Evolutionary conservation across 176 grass and related monocot genomes (phyloP).

Genomic region (Phyllostachys edulis): DNA sequence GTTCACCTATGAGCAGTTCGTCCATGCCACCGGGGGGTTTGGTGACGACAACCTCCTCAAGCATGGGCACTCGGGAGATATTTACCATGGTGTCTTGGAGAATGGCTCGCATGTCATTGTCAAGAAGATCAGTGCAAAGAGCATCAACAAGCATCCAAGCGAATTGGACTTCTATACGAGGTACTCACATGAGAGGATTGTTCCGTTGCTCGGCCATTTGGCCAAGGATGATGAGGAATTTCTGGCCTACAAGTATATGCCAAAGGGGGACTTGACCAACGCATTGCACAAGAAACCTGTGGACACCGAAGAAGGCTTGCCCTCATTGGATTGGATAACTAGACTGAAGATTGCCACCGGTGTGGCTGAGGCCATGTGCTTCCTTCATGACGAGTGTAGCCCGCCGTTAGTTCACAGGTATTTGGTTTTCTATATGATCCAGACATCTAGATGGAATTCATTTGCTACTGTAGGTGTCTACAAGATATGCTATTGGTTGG

Average conservation of each 20-base stretch:
- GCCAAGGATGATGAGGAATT: slow-evolving; percentile 50
- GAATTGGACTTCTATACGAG: slow-evolving; percentile 65
- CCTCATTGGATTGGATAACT: slow-evolving; percentile 94
- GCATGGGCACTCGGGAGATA: slow-evolving; percentile 70
- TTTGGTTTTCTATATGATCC: slow-evolving; percentile 11
- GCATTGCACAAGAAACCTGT: slow-evolving; percentile 72
- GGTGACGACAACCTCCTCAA: slow-evolving; percentile 59
- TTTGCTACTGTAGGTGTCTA: background rate
- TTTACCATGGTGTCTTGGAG: slow-evolving; percentile 73
- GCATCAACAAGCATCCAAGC: slow-evolving; percentile 14
- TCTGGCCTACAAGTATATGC: slow-evolving; percentile 81
- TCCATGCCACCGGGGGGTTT: slow-evolving; percentile 56
- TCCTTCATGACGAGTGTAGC: slow-evolving; percentile 86
- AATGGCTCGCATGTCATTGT: slow-evolving; percentile 60
- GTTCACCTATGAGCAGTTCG: slow-evolving; percentile 61
- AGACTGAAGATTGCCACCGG: slow-evolving; percentile 89
- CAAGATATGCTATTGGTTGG: slow-evolving; percentile 2
- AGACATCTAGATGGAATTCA: background rate
- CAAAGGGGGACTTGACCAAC: slow-evolving; percentile 61
- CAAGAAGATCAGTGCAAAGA: slow-evolving; percentile 57
- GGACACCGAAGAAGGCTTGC: slow-evolving; percentile 47
- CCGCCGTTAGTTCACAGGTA: slow-evolving; percentile 93
- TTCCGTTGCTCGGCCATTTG: slow-evolving; percentile 63
- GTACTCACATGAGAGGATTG: slow-evolving; percentile 53
- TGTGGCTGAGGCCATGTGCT: slow-evolving; percentile 80